These are phyloP conservation scores for Sphaerostilbella broomeana DNA, from an alignment of 2,329 filamentous ascomycete species.

Conservation along the genomic window DNA sequence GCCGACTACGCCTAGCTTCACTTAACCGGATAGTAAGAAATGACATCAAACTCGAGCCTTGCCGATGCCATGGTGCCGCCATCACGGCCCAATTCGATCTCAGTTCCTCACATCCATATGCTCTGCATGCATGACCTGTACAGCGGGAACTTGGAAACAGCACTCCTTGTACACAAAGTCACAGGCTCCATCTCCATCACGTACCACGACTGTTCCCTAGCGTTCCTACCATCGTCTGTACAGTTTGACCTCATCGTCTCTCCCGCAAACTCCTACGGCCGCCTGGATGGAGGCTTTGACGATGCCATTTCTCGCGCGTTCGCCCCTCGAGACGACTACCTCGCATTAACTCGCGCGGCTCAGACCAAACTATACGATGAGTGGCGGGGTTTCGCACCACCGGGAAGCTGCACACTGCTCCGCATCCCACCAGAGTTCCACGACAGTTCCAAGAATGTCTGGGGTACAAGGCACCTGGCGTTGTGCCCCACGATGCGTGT, in stretches of 20 bases:
- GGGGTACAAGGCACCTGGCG: conserved; percentile 38
- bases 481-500: conserved; percentile 49
- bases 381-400: conserved; percentile 44
- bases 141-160: conserved; percentile 34
- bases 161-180: conserved; percentile 26
- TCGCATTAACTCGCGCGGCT: conserved; percentile 39
- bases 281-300: conserved; percentile 49
- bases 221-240: conserved; percentile 27
- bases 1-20: no score
- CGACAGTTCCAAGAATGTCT: conserved; percentile 28
- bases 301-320: conserved; percentile 46
- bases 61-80: conserved; percentile 1
- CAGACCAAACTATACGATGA: conserved; percentile 39
- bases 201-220: conserved; percentile 34
- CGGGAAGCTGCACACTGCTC: conserved; percentile 44
- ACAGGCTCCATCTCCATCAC: conserved; percentile 25
- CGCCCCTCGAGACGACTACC: conserved; percentile 37
- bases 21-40: no score
- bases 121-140: conserved; percentile 18
- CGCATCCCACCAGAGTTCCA: conserved; percentile 34
- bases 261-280: conserved; percentile 48
- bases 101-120: conserved; percentile 15
- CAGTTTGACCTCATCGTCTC: conserved; percentile 45
- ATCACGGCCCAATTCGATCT: background rate
- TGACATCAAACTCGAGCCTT: no score